Conservation (phyloP, 208 protist species). For the Angomonas deanei region DNA sequence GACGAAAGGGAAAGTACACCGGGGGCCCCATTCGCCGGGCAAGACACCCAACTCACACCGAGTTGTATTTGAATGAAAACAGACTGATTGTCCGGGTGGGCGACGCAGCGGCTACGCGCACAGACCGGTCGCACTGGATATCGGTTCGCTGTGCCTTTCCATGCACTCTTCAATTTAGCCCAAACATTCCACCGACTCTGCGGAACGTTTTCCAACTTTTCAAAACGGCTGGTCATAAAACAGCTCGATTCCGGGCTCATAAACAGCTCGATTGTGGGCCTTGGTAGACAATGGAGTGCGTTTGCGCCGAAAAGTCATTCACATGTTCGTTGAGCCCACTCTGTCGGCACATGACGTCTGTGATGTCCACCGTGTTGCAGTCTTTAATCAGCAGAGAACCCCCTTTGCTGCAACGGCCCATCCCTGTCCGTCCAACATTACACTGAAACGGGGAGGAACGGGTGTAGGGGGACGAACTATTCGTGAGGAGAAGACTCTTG, state of each 20-base stretch:
- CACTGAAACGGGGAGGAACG: background rate
- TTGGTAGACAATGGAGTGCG: background rate
- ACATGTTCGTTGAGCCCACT: background rate
- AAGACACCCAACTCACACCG: slow-evolving; percentile 32
- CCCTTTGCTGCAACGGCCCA: background rate
- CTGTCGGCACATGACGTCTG: background rate
- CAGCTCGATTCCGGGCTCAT: background rate
- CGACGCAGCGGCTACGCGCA: background rate
- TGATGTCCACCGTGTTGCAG: background rate
- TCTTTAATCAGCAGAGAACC: background rate
- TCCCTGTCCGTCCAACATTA: background rate
- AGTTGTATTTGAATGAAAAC: slow-evolving; percentile 24
- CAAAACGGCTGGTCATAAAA: too few species aligned
- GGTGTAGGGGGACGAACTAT: background rate
- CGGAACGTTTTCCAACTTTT: too few species aligned
- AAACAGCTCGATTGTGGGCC: background rate
- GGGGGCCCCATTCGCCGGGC: slow-evolving; percentile 31
- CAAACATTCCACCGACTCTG: background rate
- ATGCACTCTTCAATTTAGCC: too few species aligned
- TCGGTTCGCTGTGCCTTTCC: background rate
- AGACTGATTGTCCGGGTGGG: background rate
- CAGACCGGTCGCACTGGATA: background rate
- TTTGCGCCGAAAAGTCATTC: background rate
- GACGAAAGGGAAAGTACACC: slow-evolving; percentile 17
- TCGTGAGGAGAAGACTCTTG: background rate